Evolutionary conservation across 1,284 basidiomycete genomes (phyloP).

Genomic region (Leccinum griseonigrum): DNA sequence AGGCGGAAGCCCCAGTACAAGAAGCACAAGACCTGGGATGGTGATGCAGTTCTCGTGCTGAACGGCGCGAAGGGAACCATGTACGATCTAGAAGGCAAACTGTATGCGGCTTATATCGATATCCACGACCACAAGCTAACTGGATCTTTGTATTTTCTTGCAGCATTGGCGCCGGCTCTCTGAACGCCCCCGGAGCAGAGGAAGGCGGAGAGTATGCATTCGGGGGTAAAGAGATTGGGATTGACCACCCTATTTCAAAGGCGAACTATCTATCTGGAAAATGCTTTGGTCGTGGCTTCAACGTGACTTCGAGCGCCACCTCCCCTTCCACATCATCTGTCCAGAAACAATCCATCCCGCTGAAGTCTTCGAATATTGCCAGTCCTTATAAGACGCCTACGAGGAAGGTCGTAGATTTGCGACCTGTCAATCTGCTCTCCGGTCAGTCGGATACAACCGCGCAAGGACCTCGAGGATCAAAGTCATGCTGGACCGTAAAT

Average conservation of each 20-base stretch:
- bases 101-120: constrained; percentile 38
- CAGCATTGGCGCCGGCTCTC: constrained; percentile 44
- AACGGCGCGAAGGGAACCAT: constrained; percentile 48
- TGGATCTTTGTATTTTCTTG: constrained; percentile 1
- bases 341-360: constrained; percentile 46
- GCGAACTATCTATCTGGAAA: constrained; percentile 62
- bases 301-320: constrained; percentile 19
- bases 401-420: constrained; percentile 38
- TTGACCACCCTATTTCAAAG: constrained; percentile 57
- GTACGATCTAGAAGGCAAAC: constrained; percentile 60
- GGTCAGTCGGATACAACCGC: constrained; percentile 11
- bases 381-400: constrained; percentile 30
- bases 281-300: constrained; percentile 51
- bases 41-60: constrained; percentile 67
- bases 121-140: constrained; percentile 5
- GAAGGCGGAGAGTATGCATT: constrained; percentile 59
- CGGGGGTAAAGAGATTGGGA: constrained; percentile 67
- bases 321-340: constrained; percentile 15
- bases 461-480: constrained; percentile 9
- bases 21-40: constrained; percentile 95
- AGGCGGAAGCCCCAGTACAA: constrained; percentile 78
- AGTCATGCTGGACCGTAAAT: constrained; percentile 64
- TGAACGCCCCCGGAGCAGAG: constrained; percentile 34
- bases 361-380: constrained; percentile 35
- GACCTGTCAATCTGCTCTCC: constrained; percentile 40